A percentile compares a stretch with the other conserved stretches of the same genome.
Conservation (phyloP, 2,329 filamentous ascomycete species). For the Penicillium fuscoglaucum region DNA sequence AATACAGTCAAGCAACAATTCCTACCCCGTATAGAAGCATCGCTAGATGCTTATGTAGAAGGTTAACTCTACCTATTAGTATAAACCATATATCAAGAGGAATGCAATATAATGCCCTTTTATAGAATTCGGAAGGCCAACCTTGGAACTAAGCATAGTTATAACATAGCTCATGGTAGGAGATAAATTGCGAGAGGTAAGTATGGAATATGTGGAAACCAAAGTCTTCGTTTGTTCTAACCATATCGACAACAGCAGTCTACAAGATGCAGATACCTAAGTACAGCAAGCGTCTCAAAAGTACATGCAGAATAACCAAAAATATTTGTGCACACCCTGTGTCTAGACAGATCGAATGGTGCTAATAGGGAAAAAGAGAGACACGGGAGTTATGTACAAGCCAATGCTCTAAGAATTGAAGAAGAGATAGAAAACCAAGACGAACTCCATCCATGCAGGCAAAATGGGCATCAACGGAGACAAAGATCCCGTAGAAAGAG, state of each 20-base stretch:
- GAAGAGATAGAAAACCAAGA: slow-evolving; percentile 5
- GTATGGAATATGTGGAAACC: not conserved
- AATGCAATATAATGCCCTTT: not conserved
- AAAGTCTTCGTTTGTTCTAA: not conserved
- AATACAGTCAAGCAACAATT: not conserved
- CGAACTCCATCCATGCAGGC: slow-evolving; percentile 26
- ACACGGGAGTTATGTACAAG: not conserved
- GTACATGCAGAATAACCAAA: slow-evolving; percentile 20
- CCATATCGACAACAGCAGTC: not conserved
- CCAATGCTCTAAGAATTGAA: slow-evolving; percentile 10
- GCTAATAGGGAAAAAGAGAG: not conserved
- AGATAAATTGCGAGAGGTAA: not conserved
- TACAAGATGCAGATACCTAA: not conserved
- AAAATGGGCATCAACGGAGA: slow-evolving; percentile 9
- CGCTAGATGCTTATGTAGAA: not conserved
- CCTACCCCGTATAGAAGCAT: not conserved
- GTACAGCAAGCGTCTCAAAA: slow-evolving; percentile 8
- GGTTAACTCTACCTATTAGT: not conserved
- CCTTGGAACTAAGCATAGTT: no score
- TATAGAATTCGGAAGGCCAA: not conserved
- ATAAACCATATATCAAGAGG: not conserved
- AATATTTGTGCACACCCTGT: slow-evolving; percentile 7
- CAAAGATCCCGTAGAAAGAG: slow-evolving; percentile 4
- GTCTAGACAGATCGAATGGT: not conserved
- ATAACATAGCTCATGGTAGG: not conserved